These are phyloP conservation scores for Talaromyces verruculosus DNA, from an alignment of 2,329 filamentous ascomycete species.

Conservation along the genomic window DNA sequence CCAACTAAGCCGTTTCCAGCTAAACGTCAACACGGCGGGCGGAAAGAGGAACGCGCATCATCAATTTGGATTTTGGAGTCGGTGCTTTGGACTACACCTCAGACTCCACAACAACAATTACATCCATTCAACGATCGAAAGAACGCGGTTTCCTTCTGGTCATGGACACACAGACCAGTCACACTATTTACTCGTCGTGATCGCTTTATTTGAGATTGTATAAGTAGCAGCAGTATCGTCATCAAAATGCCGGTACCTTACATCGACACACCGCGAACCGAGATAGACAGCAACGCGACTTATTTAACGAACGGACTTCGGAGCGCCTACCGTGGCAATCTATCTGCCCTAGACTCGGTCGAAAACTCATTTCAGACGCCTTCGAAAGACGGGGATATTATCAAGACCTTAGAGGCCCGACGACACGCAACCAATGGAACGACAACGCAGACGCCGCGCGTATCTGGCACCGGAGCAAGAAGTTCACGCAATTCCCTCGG, in stretches of 20 bases:
- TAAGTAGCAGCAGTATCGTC: conserved; percentile 24
- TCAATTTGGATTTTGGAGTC: conserved; percentile 19
- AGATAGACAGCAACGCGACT: conserved; percentile 77
- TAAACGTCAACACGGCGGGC: conserved; percentile 44
- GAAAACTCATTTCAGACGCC: conserved; percentile 85
- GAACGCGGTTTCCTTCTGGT: conserved; percentile 12
- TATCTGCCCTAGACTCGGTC: conserved; percentile 69
- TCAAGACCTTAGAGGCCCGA: conserved; percentile 71
- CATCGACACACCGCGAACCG: conserved; percentile 81
- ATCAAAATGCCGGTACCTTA: conserved; percentile 64
- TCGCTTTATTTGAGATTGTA: conserved; percentile 12
- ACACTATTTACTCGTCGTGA: conserved; percentile 11
- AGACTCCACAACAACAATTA: conserved; percentile 1
- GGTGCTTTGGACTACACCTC: conserved; percentile 18
- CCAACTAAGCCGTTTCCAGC: conserved; percentile 34
- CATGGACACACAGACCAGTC: conserved; percentile 29
- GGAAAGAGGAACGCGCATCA: conserved; percentile 23
- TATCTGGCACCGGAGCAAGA: conserved; percentile 52
- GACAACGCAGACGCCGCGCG: conserved; percentile 71
- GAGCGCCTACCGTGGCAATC: conserved; percentile 42
- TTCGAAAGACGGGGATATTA: conserved; percentile 71
- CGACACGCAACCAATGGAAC: conserved; percentile 52
- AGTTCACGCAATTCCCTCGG: conserved; percentile 55
- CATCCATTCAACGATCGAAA: not conserved
- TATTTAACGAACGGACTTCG: conserved; percentile 69